Percentiles rank a stretch among this genome's conserved stretches.
Conservation (phyloP, 108 stramenopile genomes). For the Nitzschia sp. region DNA sequence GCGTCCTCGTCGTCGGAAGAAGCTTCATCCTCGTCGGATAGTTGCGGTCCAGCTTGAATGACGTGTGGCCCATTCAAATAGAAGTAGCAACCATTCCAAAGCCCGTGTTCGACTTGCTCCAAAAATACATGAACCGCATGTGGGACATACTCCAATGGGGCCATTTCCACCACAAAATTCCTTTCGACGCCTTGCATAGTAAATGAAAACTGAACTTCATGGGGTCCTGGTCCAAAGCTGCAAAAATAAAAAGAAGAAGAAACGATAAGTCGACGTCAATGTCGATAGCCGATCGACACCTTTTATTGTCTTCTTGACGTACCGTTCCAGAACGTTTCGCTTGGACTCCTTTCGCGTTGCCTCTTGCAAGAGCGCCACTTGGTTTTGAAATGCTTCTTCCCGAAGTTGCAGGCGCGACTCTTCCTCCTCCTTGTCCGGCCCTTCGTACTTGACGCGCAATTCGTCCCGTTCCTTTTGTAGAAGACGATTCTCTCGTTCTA, state of each 20-base stretch:
- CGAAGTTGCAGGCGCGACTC: constrained; percentile 29
- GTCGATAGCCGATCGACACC: neutral
- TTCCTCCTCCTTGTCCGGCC: constrained; percentile 26
- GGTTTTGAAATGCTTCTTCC: constrained; percentile 54
- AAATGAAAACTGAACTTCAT: constrained; percentile 53
- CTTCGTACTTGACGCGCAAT: constrained; percentile 3
- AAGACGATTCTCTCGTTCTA: constrained; percentile 11
- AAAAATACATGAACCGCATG: constrained; percentile 84
- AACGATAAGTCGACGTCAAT: neutral
- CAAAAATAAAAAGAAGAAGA: neutral
- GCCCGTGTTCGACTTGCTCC: constrained; percentile 73
- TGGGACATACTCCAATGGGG: constrained; percentile 76
- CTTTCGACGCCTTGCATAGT: constrained; percentile 1
- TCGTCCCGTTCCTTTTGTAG: constrained; percentile 21
- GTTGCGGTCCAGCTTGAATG: constrained; percentile 72
- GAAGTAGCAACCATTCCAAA: constrained; percentile 76
- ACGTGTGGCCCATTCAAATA: constrained; percentile 84
- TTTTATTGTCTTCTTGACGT: constrained; percentile 17
- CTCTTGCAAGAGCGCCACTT: constrained; percentile 43
- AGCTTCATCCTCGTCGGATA: constrained; percentile 23
- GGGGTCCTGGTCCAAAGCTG: constrained; percentile 76
- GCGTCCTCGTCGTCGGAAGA: neutral
- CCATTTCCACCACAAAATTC: constrained; percentile 62
- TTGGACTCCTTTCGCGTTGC: constrained; percentile 40
- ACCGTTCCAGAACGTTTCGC: constrained; percentile 62